Base-by-base conservation (phyloP, 2,329 filamentous ascomycete species). In the Trichoderma polysporum region DNA sequence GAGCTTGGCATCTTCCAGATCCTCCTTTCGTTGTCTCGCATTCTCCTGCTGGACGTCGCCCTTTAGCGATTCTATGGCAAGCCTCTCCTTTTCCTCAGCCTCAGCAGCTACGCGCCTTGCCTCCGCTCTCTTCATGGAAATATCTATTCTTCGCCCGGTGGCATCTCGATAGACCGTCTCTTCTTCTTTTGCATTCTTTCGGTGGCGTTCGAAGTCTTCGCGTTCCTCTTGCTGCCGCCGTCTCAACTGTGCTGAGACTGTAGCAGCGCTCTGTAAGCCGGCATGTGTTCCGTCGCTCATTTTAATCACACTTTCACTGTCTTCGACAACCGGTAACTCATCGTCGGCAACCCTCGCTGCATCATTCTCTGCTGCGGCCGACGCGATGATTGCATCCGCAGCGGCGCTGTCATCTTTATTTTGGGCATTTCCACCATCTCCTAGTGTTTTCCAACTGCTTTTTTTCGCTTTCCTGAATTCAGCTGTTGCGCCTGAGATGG, bases 101-200 rank as follows among this genome's bases (percentile, higher is more conserved):
- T 91, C 92, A 4, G 78, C 77, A 1, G 81, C 84, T 10, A 79
- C 79, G 58, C 88, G 86, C n/a, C 92, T 86, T 59, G 92, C 90
- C 77, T 97, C 93, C 22, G 93, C 94, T 27, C 94, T 87, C 78
- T 92, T 93, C 91, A 97, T 92, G 19, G 90, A 89, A 27, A 98
- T 87, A 74, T 99, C 97, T 70, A 99, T 94, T 65, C 97, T 90
- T n/a, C 94, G 87, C 13, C 95, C 95, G 3, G 91, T 95, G 12
- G 96, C 95, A 79, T 99, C 95, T 73, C 95, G 91, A 77, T 98
- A 97, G 27, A 97, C 93, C 0, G 94, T 97, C 79, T 97, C 93
- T 73, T 90, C 86, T 35, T 86, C 86, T 66, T 82, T 79, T 47
- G 76, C 77, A 69, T 76, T 80, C 67, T 80, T 83, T 37, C 76